Evolutionary conservation across 352 stramenopile genomes (phyloP), one percentile per base, ranked within the genome.

Genomic region (Globisporangium sylvaticum): DNA sequence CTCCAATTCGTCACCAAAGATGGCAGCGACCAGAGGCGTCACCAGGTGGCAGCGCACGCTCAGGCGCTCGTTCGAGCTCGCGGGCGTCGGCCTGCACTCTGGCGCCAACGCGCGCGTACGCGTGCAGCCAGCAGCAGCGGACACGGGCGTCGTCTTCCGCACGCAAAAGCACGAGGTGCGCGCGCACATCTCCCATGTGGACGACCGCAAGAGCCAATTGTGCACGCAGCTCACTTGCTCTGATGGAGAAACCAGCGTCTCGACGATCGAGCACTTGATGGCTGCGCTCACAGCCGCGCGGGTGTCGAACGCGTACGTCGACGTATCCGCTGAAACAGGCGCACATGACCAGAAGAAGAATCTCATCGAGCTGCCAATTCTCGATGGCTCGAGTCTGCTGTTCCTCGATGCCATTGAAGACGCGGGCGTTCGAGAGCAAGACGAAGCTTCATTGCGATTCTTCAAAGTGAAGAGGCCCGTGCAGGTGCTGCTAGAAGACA

Each of bases 261-360:
- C 75, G 0, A 93, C 84, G 10, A 44, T 78, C n/a, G 84, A 93
- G 64, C 84, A 93, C 48, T 46, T 93, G 10, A 84, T 93, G 79
- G 79, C 84, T 6, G 83, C 81, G 48, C 68, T 91, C 8, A 74
- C 78, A 25, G 81, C 78, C 7, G 65, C 74, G 18, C 67, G 75
- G 24, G 57, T 93, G 31, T 75, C 71, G 1, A 87, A 88, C 61
- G 76, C 71, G 14, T 70, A 74, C 34, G 66, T 93, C 0, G 70
- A 84, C 10, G 64, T 87, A 48, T 12, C 14, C 4, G 44, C 15
- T 1, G 18, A 29, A 25, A 22, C 0, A 37, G 39, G 39, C 14
- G 24, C 31, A 24, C 27, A 48, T 14, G 25, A 10, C 9, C 10
- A 54, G 44, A 56, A 9, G 34, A 53, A 34, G 20, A n/a, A 3